Base-by-base conservation (phyloP, 148 eudicot genomes). In the Polygonum maritimum region DNA sequence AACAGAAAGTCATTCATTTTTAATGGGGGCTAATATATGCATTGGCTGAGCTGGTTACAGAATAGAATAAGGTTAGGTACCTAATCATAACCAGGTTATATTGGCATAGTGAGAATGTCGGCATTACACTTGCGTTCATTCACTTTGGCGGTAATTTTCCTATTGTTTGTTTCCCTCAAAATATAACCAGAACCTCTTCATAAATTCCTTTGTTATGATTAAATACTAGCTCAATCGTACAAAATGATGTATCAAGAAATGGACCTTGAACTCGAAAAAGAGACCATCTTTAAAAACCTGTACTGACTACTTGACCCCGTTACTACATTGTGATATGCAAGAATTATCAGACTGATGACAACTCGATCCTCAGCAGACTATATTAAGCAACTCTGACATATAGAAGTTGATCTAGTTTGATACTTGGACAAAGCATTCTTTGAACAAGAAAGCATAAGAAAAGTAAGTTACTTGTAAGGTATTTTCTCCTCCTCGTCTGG, bases 401-500 rank as follows among this genome's bases (percentile, higher is more conserved):
- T 2, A 21, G 33, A 21, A 19, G 33, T 57, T 57, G 35, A 57
- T 57, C 63, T 19, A 57, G 63, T 19, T 57, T 31, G 63, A 57
- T n/a, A 21, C 63, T 57, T 57, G 63, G 63, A 57, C 31, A 8
- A 57, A 19, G 31, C 31, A 21, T 57, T n/a, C 21, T 57, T 74
- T 14, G 33, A 67, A 73, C 69, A 38, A n/a, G 19, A 21, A 67
- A 52, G 76, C 40, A 72, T 55, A 79, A 60, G 58, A 67, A 69
- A 54, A 51, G 54, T 14, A 70, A 33, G n/a, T 79, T 76, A 94
- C 98, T 87, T 86, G 81, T 85, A 94, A 40, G 79, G 81, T 54
- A 89, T 60, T n/a, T 80, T 81, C 74, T 90, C 87, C 71, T 83
- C 84, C 81, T 92, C 98, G 80, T 94, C 98, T 4, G 98, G 98